These are phyloP conservation scores for Cyclotella sp. DNA, from an alignment of 108 stramenopile genomes.

Conservation along the genomic window DNA sequence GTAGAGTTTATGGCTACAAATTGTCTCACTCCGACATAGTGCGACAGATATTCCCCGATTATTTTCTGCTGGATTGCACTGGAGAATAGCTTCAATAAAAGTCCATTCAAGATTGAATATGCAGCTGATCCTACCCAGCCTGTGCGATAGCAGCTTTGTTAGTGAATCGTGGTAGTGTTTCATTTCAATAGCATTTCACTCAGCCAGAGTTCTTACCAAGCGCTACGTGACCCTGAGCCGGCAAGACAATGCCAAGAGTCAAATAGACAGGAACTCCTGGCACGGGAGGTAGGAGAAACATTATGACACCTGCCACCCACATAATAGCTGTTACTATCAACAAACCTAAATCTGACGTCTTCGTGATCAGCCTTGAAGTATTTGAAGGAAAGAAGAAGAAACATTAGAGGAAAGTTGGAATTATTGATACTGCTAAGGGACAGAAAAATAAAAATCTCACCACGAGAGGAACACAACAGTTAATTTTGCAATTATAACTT, in stretches of 20 bases:
- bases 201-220: slow-evolving; percentile 20
- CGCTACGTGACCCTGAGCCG: slow-evolving; percentile 41
- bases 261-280: slow-evolving; percentile 73
- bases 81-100: slow-evolving; percentile 60
- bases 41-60: slow-evolving; percentile 57
- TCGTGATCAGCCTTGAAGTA: slow-evolving; percentile 40
- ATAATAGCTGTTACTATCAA: slow-evolving; percentile 50
- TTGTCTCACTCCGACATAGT: slow-evolving; percentile 54
- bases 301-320: slow-evolving; percentile 46
- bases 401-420: neutral
- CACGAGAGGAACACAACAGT: slow-evolving; percentile 64
- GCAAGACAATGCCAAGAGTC: slow-evolving; percentile 59
- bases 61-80: slow-evolving; percentile 64
- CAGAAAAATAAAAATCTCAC: slow-evolving; percentile 3
- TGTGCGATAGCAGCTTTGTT: neutral
- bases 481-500: slow-evolving; percentile 56
- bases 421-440: neutral
- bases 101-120: slow-evolving; percentile 46
- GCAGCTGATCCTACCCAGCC: slow-evolving; percentile 49
- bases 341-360: slow-evolving; percentile 32
- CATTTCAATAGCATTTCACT: neutral
- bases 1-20: slow-evolving; percentile 61
- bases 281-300: slow-evolving; percentile 69
- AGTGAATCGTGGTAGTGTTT: neutral
- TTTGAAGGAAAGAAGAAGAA: neutral